Percentiles rank a stretch among this genome's conserved stretches.
phyloP scores from a whole-genome alignment of 2,329 filamentous ascomycete genomes.

The Hysterium pulicare region DNA sequence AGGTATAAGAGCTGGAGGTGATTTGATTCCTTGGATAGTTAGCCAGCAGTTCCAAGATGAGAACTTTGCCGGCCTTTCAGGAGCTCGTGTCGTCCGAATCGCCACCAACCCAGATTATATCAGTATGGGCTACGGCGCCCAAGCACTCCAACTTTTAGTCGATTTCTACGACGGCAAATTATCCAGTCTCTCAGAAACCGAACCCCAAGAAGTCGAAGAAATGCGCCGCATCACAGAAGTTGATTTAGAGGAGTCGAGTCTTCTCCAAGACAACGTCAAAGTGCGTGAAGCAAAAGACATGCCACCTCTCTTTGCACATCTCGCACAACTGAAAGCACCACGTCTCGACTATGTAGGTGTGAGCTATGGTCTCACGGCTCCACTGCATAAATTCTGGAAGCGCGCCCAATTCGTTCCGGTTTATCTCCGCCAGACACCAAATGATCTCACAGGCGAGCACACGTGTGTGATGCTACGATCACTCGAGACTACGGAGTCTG shows the following conservation, averaged over 20 bases:
- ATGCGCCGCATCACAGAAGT: conserved; percentile 78
- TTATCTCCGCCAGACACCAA: conserved; percentile 91
- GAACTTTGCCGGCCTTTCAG: conserved; percentile 89
- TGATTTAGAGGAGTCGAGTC: conserved; percentile 70
- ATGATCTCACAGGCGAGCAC: conserved; percentile 95
- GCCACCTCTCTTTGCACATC: conserved; percentile 86
- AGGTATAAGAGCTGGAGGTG: conserved; percentile 83
- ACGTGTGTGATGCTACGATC: conserved; percentile 96
- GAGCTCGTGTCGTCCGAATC: conserved; percentile 87
- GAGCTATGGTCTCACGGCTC: conserved; percentile 83
- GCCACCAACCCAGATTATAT: conserved; percentile 94
- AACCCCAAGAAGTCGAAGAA: conserved; percentile 51
- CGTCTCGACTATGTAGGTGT: conserved; percentile 90
- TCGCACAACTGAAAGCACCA: conserved; percentile 77
- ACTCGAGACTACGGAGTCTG: conserved; percentile 51
- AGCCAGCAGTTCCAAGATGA: conserved; percentile 98
- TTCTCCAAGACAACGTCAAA: conserved; percentile 84
- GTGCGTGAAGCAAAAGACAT: conserved; percentile 87
- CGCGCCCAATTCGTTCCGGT: conserved; percentile 80
- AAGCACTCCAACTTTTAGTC: conserved; percentile 78
- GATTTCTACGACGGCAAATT: conserved; percentile 97
- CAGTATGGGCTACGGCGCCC: conserved; percentile 88
- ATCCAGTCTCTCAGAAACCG: conserved; percentile 73
- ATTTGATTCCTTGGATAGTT: conserved; percentile 95
- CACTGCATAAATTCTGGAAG: conserved; percentile 97